These are phyloP conservation scores for Fusarium decemcellulare DNA, from an alignment of 2,329 filamentous ascomycete genomes.

Conservation along the genomic window DNA sequence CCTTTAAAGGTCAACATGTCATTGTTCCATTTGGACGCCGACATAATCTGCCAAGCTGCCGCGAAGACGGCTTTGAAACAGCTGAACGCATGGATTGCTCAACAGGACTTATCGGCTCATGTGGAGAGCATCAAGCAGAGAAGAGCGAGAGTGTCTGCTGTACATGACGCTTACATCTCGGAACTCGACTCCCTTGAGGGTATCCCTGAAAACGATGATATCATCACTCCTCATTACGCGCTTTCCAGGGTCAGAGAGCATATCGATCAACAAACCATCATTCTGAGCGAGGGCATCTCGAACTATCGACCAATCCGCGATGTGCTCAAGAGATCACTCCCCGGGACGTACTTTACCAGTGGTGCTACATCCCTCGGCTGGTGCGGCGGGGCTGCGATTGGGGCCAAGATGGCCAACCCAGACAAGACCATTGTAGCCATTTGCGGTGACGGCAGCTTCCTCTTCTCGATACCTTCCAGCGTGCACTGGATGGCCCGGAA, in stretches of 20 bases:
- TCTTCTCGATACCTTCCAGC: slow-evolving; percentile 66
- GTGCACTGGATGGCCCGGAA: slow-evolving; percentile 67
- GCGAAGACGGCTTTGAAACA: slow-evolving; percentile 70
- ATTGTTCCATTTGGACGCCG: slow-evolving; percentile 77
- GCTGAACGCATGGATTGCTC: slow-evolving; percentile 72
- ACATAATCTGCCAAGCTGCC: slow-evolving; percentile 76
- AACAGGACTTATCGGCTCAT: not conserved
- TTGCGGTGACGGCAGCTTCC: slow-evolving; percentile 67
- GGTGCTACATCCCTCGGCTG: slow-evolving; percentile 84
- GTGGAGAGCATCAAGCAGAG: not conserved
- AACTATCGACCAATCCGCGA: slow-evolving; percentile 72
- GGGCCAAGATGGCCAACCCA: slow-evolving; percentile 78
- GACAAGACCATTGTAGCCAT: slow-evolving; percentile 65
- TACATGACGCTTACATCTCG: not conserved
- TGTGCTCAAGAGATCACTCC: slow-evolving; percentile 66
- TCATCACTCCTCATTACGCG: not conserved
- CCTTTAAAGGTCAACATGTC: slow-evolving; percentile 79
- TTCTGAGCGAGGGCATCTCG: not conserved
- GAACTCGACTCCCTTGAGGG: not conserved
- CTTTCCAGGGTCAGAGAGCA: not conserved
- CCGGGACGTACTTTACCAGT: slow-evolving; percentile 84
- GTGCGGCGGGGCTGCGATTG: slow-evolving; percentile 81
- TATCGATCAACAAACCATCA: not conserved
- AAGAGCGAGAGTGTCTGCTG: not conserved
- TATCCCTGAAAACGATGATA: not conserved